phyloP scores from a whole-genome alignment of 148 eudicot genomes.

The Hydrangea macrophylla region DNA sequence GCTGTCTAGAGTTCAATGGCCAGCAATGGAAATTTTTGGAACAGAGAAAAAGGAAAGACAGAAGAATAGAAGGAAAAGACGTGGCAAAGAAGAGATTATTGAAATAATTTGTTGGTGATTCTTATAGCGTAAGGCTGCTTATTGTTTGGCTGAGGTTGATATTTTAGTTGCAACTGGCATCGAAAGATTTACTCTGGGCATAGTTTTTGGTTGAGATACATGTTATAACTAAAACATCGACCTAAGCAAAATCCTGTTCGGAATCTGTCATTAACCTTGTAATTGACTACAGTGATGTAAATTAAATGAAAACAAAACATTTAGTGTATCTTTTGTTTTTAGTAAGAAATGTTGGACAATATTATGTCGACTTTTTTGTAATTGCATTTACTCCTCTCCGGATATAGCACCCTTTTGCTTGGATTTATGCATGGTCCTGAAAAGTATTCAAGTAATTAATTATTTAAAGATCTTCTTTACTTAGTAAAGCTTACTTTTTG shows the following conservation, averaged over 20 bases:
- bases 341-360: neutral
- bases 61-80: neutral
- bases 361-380: neutral
- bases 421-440: neutral
- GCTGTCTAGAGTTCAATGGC: too few species aligned
- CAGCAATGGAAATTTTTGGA: too few species aligned
- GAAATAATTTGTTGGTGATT: neutral
- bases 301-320: too few species aligned
- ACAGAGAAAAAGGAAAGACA: too few species aligned
- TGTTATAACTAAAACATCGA: neutral
- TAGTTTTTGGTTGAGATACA: neutral
- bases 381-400: neutral
- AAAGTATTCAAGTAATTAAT: neutral
- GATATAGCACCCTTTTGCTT: neutral
- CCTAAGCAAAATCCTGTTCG: too few species aligned
- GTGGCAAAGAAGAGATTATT: neutral
- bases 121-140: neutral
- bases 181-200: neutral
- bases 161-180: too few species aligned
- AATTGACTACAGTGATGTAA: too few species aligned
- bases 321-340: too few species aligned
- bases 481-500: neutral
- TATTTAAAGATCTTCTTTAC: neutral
- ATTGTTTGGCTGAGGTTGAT: neutral
- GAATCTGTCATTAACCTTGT: too few species aligned